Evolutionary conservation across 768 basidiomycete species (phyloP), one percentile per base, ranked within the genome.

Genomic region (Macrolepiota fuliginosa): DNA sequence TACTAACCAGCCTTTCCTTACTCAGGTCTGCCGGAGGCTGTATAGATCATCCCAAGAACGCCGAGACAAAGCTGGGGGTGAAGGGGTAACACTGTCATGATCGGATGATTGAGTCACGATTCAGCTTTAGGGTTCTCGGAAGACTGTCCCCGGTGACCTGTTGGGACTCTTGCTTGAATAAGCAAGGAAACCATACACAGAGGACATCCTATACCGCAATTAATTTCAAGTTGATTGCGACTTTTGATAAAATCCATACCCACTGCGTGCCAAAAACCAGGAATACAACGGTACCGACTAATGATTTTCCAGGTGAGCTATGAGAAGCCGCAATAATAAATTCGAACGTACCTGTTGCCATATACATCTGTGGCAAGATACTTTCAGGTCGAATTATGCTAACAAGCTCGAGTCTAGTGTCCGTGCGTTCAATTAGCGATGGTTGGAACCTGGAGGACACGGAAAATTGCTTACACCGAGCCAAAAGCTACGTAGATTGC

Each of bases 241-340:
- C n/a, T n/a, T n/a, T n/a, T n/a, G n/a, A n/a, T n/a, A n/a, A n/a
- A n/a, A 47, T 47, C 11, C 22, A 12, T 24, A 47, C 46, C 46
- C 11, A 10, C n/a, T 47, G 46, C 1, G 73, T 73, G 2, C 74
- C 76, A 59, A 77, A 78, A 0, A 76, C 66, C 7, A 78, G 63
- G 54, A 78, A 73, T 1, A 77, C 62, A 22, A 67, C 73, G 7
- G 72, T 66, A n/a, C 76, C 76, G 52, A 71, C 74, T 77, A 29
- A 27, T 47, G 24, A 36, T 9, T 24, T 47, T 3, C 10, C 17
- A n/a, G 10, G 3, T 36, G 25, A 61, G 25, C 39, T n/a, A n/a
- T 40, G 56, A 47, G 22, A 11, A 51, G 22, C 13, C 4, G 15
- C 13, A 12, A 55, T 19, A 17, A 17, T 13, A 17, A n/a, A n/a